Evolutionary conservation across 768 basidiomycete genomes (phyloP), one percentile per base, ranked within the genome.

Genomic region (Cystofilobasidium bisporidii): DNA sequence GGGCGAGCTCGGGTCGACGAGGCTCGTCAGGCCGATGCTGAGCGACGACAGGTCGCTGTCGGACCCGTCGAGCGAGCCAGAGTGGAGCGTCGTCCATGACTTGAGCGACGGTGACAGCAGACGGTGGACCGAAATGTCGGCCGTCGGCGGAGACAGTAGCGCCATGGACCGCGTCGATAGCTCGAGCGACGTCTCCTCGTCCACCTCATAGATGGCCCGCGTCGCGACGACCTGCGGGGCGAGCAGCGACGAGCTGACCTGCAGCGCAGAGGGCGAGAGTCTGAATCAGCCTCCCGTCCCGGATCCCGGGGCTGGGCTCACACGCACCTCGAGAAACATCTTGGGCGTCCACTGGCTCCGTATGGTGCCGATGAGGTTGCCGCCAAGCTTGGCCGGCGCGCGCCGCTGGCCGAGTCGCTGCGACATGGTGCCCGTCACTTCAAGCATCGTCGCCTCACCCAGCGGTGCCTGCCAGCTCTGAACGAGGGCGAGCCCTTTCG

Each of bases 261-360:
- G n/a, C 26, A 20, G 12, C 3, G n/a, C n/a, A 36, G 15, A 38
- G 18, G 4, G 36, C n/a, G n/a, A n/a, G n/a, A n/a, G n/a, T n/a
- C n/a, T n/a, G n/a, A n/a, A n/a, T n/a, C n/a, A n/a, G n/a, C n/a
- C n/a, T n/a, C n/a, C n/a, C n/a, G n/a, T n/a, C n/a, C n/a, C n/a
- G n/a, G n/a, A n/a, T n/a, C n/a, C n/a, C n/a, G n/a, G n/a, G n/a
- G n/a, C n/a, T n/a, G n/a, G n/a, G n/a, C n/a, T n/a, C n/a, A n/a
- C 11, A 57, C 74, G 64, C 14, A 79, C 80, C 74, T 81, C 78
- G 28, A 80, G 74, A 71, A 74, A 79, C 41, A 82, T 71, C 47
- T 83, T 82, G 18, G 88, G 87, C 33, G 87, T 88, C 73, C 84
- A 84, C 72, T 89, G 87, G 75, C 91, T 86, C 65, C 82, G 83